Evolutionary conservation across 2,329 filamentous ascomycete genomes (phyloP).

Genomic region (Clonostachys rhizophaga): DNA sequence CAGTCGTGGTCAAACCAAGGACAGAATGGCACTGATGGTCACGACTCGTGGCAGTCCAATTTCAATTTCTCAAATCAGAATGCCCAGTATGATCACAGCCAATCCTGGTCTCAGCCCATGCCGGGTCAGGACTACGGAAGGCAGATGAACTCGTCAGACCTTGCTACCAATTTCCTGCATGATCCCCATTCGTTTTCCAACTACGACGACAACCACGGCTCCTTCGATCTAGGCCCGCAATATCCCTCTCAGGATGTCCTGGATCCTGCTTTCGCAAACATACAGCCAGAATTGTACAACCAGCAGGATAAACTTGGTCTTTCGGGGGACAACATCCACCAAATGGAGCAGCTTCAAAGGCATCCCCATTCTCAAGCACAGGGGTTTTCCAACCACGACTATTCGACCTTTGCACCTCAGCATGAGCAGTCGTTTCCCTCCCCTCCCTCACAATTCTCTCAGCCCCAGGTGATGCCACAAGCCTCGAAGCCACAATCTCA

Average conservation of each 20-base stretch:
- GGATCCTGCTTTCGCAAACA: slow-evolving; percentile 26
- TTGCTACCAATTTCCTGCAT: slow-evolving; percentile 25
- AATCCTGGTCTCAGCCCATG: slow-evolving; percentile 27
- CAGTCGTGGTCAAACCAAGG: slow-evolving; percentile 31
- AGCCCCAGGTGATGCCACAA: slow-evolving; percentile 24
- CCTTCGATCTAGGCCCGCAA: slow-evolving; percentile 22
- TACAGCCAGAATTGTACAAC: slow-evolving; percentile 28
- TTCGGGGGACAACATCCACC: slow-evolving; percentile 13
- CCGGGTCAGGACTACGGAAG: background rate
- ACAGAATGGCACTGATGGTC: slow-evolving; percentile 28
- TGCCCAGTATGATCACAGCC: slow-evolving; percentile 29
- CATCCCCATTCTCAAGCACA: slow-evolving; percentile 22
- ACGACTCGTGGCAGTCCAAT: slow-evolving; percentile 25
- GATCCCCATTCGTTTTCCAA: slow-evolving; percentile 5
- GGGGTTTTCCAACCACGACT: slow-evolving; percentile 23
- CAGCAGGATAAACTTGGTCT: slow-evolving; percentile 21
- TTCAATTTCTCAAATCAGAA: slow-evolving; percentile 24
- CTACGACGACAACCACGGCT: slow-evolving; percentile 22
- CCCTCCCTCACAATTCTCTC: slow-evolving; percentile 18
- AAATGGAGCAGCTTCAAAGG: slow-evolving; percentile 20
- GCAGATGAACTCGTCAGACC: slow-evolving; percentile 1
- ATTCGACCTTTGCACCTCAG: slow-evolving; percentile 20
- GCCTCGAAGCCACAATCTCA: slow-evolving; percentile 22
- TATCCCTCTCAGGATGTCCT: slow-evolving; percentile 27
- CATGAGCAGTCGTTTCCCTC: slow-evolving; percentile 20